Evolutionary conservation across 306 rosid genomes (phyloP).

Genomic region (Neltuma alba): DNA sequence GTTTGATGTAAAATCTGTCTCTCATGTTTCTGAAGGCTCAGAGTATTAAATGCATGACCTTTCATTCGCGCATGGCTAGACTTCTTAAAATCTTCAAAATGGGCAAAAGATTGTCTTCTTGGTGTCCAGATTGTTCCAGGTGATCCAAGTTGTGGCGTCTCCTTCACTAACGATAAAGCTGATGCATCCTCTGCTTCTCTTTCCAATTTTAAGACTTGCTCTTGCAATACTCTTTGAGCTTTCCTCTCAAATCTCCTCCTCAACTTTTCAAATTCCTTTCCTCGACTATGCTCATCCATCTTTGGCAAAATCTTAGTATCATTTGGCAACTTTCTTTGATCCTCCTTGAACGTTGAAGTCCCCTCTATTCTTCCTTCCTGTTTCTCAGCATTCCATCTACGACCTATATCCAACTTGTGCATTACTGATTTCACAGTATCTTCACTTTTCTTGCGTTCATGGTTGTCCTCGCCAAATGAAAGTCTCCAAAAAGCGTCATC

Average conservation of each 20-base stretch:
- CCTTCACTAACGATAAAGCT: constrained; percentile 34
- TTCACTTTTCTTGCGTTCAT: constrained; percentile 43
- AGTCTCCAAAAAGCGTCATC: constrained; percentile 80
- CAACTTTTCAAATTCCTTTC: constrained; percentile 47
- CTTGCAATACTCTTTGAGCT: constrained; percentile 42
- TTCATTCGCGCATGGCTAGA: constrained; percentile 42
- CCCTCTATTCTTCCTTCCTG: constrained; percentile 44
- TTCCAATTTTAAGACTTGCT: constrained; percentile 48
- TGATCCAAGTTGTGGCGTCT: constrained; percentile 41
- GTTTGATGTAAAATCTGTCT: constrained; percentile 39
- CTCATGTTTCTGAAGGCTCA: constrained; percentile 28
- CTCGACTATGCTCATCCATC: not conserved
- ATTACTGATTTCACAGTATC: constrained; percentile 36
- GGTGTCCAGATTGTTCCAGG: constrained; percentile 50
- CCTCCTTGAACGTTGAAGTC: constrained; percentile 36
- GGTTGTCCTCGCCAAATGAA: constrained; percentile 64
- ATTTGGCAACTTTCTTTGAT: constrained; percentile 36
- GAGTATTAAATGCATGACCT: constrained; percentile 28
- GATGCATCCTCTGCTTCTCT: constrained; percentile 43
- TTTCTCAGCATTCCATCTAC: constrained; percentile 37
- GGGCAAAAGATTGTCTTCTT: constrained; percentile 38
- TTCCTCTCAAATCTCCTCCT: constrained; percentile 49
- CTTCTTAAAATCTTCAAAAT: constrained; percentile 40
- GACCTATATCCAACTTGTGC: constrained; percentile 42
- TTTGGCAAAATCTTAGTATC: constrained; percentile 31